A percentile compares a stretch with the other conserved stretches of the same genome.
These are phyloP conservation scores for Phlyctochytrium bullatum DNA, from an alignment of 192 early-diverging fungal species.

Conservation along the genomic window DNA sequence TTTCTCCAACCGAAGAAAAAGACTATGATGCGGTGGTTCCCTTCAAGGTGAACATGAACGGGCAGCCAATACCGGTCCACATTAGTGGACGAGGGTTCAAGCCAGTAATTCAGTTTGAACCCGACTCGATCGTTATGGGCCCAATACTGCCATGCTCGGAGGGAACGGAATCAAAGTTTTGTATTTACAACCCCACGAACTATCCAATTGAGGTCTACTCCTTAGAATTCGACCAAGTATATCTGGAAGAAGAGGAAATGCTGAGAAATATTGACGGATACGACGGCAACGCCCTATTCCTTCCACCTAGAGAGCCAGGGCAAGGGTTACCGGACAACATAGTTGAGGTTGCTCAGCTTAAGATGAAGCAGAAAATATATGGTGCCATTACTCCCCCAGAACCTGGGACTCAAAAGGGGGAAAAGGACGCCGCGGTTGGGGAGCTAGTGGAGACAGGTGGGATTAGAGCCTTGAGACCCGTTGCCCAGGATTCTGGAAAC, in stretches of 20 bases:
- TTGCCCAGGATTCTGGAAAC: background rate
- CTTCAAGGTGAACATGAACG: constrained; percentile 50
- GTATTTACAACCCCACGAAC: constrained; percentile 45
- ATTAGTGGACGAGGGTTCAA: constrained; percentile 40
- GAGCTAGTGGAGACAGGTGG: constrained; percentile 41
- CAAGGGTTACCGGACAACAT: constrained; percentile 36
- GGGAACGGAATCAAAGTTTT: constrained; percentile 40
- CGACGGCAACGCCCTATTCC: constrained; percentile 38
- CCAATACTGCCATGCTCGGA: constrained; percentile 55
- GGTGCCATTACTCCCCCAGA: background rate
- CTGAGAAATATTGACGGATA: constrained; percentile 37
- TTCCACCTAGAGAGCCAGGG: constrained; percentile 49
- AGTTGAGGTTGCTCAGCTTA: constrained; percentile 29
- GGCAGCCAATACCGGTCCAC: constrained; percentile 33
- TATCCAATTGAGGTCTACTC: constrained; percentile 53
- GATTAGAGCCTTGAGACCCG: constrained; percentile 2
- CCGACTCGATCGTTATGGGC: constrained; percentile 38
- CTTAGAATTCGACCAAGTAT: constrained; percentile 54
- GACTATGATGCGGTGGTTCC: constrained; percentile 41
- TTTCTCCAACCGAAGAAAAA: constrained; percentile 45
- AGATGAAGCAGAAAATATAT: constrained; percentile 23
- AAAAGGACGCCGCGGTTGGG: constrained; percentile 21
- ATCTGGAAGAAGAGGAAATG: constrained; percentile 52
- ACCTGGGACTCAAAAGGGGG: background rate
- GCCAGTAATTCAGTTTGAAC: constrained; percentile 47